Base-by-base conservation (phyloP, 2,329 filamentous ascomycete species). In the Tolypocladium sp. region DNA sequence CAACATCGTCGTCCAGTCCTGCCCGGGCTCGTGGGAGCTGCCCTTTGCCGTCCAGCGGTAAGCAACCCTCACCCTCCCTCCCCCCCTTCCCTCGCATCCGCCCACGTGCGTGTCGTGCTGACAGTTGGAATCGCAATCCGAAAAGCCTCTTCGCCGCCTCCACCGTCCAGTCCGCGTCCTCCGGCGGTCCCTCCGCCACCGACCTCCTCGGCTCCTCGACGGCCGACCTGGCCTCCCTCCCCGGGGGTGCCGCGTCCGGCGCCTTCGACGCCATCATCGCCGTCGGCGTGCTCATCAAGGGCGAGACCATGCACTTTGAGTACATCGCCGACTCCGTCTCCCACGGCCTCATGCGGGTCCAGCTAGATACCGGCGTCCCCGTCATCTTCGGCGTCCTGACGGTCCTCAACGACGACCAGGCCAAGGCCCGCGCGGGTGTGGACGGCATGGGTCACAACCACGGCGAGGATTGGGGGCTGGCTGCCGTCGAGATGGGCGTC, bases 291-390 rank as follows among this genome's bases (percentile, higher is more conserved):
- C 84, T 99, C 62, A 97, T 99, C 78, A 99, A 99, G 80, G 94
- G 94, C 73, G 90, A 96, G 76, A 97, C 94, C 8, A 97, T 97
- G 92, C 94, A 99, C 77, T 99, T 99, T 70, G 94, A 99, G 77
- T 97, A 99, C 78, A 99, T 99, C 68, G 84, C 92, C 49, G 94
- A 97, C 64, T 85, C 91, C 46, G 92, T 95, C 8, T 91, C 87
- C 60, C 91, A 96, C 62, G 94, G 91, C 8, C 81, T 99, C 62
- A 99, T 99, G 94, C 87, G 91, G 64, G 87, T 97, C 60, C 92
- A 96, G 74, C 80, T 97, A 58, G 93, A 99, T 72, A 87, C 86
- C 12, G 90, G 91, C 52, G 85, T 96, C 56, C 94, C 94, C 38
- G 89, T 99, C 61, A 84, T 97, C 60, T 96, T 97, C 74, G 93